phyloP scores from a whole-genome alignment of 116 monocot species.

The Dioscorea cayenensis region DNA sequence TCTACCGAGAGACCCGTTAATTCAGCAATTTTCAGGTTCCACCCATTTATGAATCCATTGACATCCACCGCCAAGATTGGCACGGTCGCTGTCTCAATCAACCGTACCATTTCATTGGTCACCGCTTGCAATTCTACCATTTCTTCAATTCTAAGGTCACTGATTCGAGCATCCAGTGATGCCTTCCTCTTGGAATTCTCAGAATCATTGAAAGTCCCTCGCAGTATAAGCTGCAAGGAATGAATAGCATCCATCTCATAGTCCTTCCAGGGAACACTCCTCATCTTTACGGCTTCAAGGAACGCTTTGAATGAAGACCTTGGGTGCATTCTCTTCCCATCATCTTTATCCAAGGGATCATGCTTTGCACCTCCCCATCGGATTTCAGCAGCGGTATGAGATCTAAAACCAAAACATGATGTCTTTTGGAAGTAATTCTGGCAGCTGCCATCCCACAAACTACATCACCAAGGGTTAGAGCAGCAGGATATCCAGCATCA shows the following conservation, averaged over 20 bases:
- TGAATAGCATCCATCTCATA: conserved; percentile 96
- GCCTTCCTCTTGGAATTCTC: conserved; percentile 6
- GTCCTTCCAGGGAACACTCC: conserved; percentile 78
- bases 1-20: conserved; percentile 48
- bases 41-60: conserved; percentile 70
- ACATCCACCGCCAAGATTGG: conserved; percentile 84
- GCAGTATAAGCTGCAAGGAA: conserved; percentile 82
- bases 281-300: conserved; percentile 73
- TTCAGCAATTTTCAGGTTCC: conserved; percentile 79
- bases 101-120: conserved; percentile 80
- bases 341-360: conserved; percentile 46
- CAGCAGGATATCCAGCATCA: conserved; percentile 81
- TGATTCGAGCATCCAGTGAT: conserved; percentile 22
- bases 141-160: conserved; percentile 50
- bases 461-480: conserved; percentile 34
- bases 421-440: conserved; percentile 61
- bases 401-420: conserved; percentile 79
- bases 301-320: conserved; percentile 85
- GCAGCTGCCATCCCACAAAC: conserved; percentile 89
- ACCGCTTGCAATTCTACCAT: conserved; percentile 68
- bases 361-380: conserved; percentile 91
- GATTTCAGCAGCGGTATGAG: conserved; percentile 58
- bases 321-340: conserved; percentile 74
- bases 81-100: conserved; percentile 86
- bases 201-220: conserved; percentile 37